Evolutionary conservation across 2,329 filamentous ascomycete species (phyloP).

Genomic region (Colletotrichum spinosum): DNA sequence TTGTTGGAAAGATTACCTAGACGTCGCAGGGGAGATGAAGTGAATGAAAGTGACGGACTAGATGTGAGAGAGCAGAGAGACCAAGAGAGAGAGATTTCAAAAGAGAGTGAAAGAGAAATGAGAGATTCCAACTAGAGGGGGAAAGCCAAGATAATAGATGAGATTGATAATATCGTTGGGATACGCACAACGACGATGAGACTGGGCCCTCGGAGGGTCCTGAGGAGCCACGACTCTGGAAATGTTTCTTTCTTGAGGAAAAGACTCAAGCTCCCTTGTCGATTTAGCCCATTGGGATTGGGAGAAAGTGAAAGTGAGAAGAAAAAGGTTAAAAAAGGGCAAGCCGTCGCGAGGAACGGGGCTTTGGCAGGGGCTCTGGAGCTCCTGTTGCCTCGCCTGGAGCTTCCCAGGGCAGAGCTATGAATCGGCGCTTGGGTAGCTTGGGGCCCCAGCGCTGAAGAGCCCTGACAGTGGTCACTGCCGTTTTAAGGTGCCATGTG

Average conservation of each 20-base stretch:
- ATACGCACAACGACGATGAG: conserved; percentile 13
- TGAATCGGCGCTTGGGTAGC: conserved; percentile 28
- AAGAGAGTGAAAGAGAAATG: conserved; percentile 2
- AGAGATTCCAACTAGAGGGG: conserved; percentile 30
- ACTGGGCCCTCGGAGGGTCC: conserved; percentile 28
- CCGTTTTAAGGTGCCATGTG: conserved; percentile 26
- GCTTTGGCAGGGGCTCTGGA: background rate
- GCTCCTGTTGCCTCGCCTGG: conserved; percentile 17
- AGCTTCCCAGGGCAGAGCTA: conserved; percentile 17
- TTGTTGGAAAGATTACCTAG: too few relatives aligned
- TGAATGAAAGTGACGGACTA: background rate
- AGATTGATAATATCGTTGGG: conserved; percentile 32
- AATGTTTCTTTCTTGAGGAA: too few relatives aligned
- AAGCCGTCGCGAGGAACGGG: too few relatives aligned
- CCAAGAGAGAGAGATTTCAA: conserved; percentile 1
- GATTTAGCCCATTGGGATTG: too few relatives aligned
- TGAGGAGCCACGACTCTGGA: conserved; percentile 7
- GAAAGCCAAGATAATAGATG: conserved; percentile 35
- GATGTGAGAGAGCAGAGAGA: background rate
- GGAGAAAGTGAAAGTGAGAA: background rate
- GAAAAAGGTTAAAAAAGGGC: background rate
- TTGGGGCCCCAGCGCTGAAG: conserved; percentile 22
- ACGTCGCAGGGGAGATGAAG: too few relatives aligned
- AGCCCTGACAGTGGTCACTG: conserved; percentile 32
- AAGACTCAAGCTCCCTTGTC: too few relatives aligned